Evolutionary conservation across 176 grass and related monocot genomes (phyloP).

Genomic region (Themeda triandra): DNA sequence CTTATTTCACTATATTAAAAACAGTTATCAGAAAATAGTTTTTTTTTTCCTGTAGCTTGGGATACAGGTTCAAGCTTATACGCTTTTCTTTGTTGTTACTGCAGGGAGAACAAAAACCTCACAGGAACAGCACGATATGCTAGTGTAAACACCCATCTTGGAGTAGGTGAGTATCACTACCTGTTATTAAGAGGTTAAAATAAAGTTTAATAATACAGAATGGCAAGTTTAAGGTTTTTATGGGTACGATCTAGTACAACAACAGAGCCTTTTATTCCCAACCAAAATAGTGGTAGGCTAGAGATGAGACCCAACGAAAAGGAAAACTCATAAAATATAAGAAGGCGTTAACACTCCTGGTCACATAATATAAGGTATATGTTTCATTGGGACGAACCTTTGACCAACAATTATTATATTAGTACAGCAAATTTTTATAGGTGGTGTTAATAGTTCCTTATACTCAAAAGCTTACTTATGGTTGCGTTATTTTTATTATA

Average conservation of each 20-base stretch:
- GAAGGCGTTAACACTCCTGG: neutral
- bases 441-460: neutral
- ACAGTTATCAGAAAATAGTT: neutral
- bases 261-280: neutral
- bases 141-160: slow-evolving; percentile 73
- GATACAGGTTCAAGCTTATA: slow-evolving; percentile 6
- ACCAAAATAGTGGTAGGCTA: neutral
- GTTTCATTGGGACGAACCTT: neutral
- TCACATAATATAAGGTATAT: neutral
- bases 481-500: neutral
- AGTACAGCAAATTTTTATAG: neutral
- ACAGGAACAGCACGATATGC: slow-evolving; percentile 75
- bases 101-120: slow-evolving; percentile 75
- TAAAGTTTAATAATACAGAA: neutral
- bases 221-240: neutral
- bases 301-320: neutral
- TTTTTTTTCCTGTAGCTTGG: neutral
- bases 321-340: neutral
- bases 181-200: slow-evolving; percentile 1
- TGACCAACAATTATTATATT: neutral
- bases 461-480: neutral
- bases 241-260: neutral
- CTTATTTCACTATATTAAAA: slow-evolving; percentile 8
- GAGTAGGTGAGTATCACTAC: slow-evolving; percentile 47
- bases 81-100: slow-evolving; percentile 29